Conservation (phyloP, 495 filamentous ascomycete species). For the Entonaema liquescens region DNA sequence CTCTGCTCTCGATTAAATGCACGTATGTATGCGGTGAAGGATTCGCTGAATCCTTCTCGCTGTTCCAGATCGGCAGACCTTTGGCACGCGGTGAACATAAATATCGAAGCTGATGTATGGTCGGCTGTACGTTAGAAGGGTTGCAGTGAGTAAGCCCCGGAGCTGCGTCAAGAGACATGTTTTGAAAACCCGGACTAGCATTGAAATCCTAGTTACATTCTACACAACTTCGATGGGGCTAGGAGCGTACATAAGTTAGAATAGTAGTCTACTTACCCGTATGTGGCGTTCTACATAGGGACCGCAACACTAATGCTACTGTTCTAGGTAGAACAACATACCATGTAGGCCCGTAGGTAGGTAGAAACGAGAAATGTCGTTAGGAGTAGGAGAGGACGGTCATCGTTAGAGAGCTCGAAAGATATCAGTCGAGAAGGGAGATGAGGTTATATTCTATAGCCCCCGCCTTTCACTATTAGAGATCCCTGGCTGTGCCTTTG, state of each 20-base stretch:
- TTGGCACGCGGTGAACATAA: conserved; percentile 12
- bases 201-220: conserved; percentile 34
- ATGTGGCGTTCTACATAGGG: conserved; percentile 12
- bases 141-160: conserved; percentile 29
- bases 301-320: neutral
- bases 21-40: conserved; percentile 31
- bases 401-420: neutral
- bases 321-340: neutral
- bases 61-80: conserved; percentile 24
- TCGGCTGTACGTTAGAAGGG: conserved; percentile 21
- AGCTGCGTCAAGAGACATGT: conserved; percentile 25
- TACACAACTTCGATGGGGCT: conserved; percentile 12
- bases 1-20: conserved; percentile 12
- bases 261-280: neutral
- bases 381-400: neutral
- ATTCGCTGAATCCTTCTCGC: conserved; percentile 28
- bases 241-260: conserved; percentile 1
- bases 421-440: neutral
- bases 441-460: neutral
- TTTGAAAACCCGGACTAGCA: conserved; percentile 20
- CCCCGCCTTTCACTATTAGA: neutral
- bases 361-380: neutral
- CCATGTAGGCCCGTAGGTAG: too few species aligned
- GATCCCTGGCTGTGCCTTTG: neutral
- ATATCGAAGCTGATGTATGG: conserved; percentile 13